Evolutionary conservation across 306 rosid species (phyloP).

Genomic region (Pyrus bretschneideri): DNA sequence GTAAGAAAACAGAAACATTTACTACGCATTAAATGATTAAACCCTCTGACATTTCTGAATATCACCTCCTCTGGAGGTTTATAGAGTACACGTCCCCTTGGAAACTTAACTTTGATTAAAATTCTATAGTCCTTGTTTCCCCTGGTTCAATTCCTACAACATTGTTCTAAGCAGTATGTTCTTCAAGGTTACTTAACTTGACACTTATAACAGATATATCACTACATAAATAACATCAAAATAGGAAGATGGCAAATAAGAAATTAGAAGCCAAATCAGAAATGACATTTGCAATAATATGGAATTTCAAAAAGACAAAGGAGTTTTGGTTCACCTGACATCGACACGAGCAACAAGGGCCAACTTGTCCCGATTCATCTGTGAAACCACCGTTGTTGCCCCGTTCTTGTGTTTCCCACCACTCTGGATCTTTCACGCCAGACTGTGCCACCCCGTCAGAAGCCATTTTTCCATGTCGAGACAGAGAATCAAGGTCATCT

Average conservation of each 20-base stretch:
- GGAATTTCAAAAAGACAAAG: not conserved
- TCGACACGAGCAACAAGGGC: constrained; percentile 87
- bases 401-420: constrained; percentile 98
- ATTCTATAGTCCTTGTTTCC: not conserved
- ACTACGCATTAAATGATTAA: not conserved
- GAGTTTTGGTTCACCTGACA: constrained; percentile 61
- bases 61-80: not conserved
- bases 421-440: constrained; percentile 41
- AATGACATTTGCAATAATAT: not conserved
- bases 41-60: not conserved
- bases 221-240: not conserved
- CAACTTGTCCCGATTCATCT: constrained; percentile 84
- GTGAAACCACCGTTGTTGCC: constrained; percentile 63
- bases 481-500: constrained; percentile 52
- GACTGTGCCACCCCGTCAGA: constrained; percentile 31
- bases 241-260: not conserved
- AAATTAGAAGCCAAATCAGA: not conserved
- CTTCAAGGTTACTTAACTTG: not conserved
- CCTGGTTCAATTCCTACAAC: not conserved
- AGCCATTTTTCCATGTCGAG: constrained; percentile 35
- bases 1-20: not conserved
- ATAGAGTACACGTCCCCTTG: not conserved
- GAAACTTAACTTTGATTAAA: not conserved
- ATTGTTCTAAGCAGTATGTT: not conserved
- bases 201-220: not conserved